Base-by-base conservation (phyloP, 2,329 filamentous ascomycete species). In the Aureobasidium sp. region DNA sequence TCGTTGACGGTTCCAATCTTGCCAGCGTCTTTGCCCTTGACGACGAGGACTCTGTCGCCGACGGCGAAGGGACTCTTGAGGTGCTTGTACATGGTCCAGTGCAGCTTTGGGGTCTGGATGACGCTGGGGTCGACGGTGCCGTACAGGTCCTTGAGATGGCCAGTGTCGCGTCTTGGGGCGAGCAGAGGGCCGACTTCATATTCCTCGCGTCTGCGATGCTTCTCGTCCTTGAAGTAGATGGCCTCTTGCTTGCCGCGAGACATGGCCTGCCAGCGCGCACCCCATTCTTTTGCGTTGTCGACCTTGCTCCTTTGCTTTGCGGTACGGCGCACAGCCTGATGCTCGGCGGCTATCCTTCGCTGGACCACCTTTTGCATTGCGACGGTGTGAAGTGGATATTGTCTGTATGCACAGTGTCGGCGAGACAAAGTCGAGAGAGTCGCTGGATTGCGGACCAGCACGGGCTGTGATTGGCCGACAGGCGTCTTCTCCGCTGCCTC, bases 1-100 rank as follows among this genome's bases (percentile, higher is more conserved):
- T 78, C 73, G 64, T 73, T 74, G 48, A 97, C 84, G n/a, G 78
- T 77, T 56, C 90, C 89, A 75, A 99, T 94, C 77, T 87, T 90
- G 69, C 91, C 91, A 77, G 87, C 88, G 70, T 94, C 89, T 39
- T 82, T 82, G 9, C 93, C 92, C 64, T 87, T 84, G 60, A 91
- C 77, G 63, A 97, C 77, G 59, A 93, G 89, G 36, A 97, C 91
- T 64, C 94, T 84, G 75, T 97, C 94, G 7, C 87, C 86, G 67
- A 74, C 72, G 67, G 72, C 69, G 31, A 81, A 73, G 17, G 37
- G 37, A 27, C 37, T 42, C 31, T 45, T 48, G 48, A 52, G 17
- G 41, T 60, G 22, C 34, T 59, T 64, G 65, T 62, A 75, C 70
- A 22, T 76, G 74, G 49, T 80, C 71, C 27, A 75, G 69, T 34